These are phyloP conservation scores for Aspergillus transmontanensis DNA, from an alignment of 2,329 filamentous ascomycete species.

Conservation along the genomic window DNA sequence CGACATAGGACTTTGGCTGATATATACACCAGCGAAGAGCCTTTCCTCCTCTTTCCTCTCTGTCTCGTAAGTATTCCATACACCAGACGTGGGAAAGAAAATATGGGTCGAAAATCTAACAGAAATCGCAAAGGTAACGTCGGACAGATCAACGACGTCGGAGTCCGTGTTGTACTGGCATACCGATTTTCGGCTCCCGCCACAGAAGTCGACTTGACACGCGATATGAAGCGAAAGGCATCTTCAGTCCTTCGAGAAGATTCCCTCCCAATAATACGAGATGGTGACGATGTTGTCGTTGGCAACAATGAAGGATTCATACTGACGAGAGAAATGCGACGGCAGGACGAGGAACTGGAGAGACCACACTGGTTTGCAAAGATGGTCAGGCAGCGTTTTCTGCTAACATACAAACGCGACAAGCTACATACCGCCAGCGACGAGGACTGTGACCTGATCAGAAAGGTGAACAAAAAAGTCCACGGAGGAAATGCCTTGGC, in stretches of 20 bases:
- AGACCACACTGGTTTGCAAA: not conserved
- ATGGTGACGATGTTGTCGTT: not conserved
- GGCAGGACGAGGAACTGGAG: too few relatives aligned
- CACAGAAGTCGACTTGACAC: not conserved
- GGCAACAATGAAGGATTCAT: not conserved
- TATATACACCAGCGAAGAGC: too few relatives aligned
- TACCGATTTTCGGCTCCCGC: not conserved
- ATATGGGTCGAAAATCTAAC: too few relatives aligned
- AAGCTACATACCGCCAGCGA: not conserved
- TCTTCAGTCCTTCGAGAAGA: not conserved
- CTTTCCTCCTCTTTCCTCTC: too few relatives aligned
- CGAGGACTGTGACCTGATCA: not conserved
- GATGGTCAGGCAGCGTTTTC: not conserved
- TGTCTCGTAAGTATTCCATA: too few relatives aligned
- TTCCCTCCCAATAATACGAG: not conserved
- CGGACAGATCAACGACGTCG: too few relatives aligned
- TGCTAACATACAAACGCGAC: not conserved
- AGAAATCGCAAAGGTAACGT: too few relatives aligned
- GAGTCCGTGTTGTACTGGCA: too few relatives aligned
- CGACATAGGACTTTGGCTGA: too few relatives aligned
- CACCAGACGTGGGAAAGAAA: too few relatives aligned
- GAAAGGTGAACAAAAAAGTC: not conserved
- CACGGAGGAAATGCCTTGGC: not conserved
- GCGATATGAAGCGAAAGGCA: not conserved
- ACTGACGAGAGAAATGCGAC: too few relatives aligned